Percentiles rank a stretch among this genome's conserved stretches.
Evolutionary conservation across 139 green algal genomes (phyloP).

Genomic region (Mesotaenium endlicherianum): DNA sequence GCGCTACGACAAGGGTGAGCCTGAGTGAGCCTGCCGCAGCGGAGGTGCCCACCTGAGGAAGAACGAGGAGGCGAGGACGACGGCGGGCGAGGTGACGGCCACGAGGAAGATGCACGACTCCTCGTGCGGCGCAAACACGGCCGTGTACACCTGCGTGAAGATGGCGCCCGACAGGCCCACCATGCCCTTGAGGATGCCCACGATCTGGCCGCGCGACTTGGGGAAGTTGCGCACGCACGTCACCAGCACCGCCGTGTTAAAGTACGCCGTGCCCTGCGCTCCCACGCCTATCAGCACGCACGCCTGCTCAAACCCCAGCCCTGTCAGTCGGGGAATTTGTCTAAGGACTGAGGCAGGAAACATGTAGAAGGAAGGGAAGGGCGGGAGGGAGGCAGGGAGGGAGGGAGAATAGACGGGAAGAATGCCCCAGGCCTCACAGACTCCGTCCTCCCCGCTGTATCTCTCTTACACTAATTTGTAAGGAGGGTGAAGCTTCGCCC

Average conservation of each 20-base stretch:
- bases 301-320: background rate
- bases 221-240: conserved; percentile 82
- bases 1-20: background rate
- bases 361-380: too few relatives aligned
- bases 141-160: conserved; percentile 24
- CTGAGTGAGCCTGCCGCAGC: too few relatives aligned
- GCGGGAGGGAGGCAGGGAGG: too few relatives aligned
- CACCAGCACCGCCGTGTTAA: conserved; percentile 68
- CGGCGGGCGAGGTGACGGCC: conserved; percentile 5
- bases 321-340: background rate
- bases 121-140: conserved; percentile 1
- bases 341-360: too few relatives aligned
- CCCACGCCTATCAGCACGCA: conserved; percentile 25
- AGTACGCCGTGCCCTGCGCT: conserved; percentile 55
- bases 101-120: background rate
- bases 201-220: conserved; percentile 66
- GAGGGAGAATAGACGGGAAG: too few relatives aligned
- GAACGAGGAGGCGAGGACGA: conserved; percentile 9
- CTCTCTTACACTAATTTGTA: too few relatives aligned
- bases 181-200: conserved; percentile 75
- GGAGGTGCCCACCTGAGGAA: too few relatives aligned
- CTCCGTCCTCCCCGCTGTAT: too few relatives aligned
- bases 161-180: conserved; percentile 54
- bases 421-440: too few relatives aligned
- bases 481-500: too few relatives aligned